phyloP scores from a whole-genome alignment of 768 basidiomycete genomes.

The Macrolepiota albuminosa region DNA sequence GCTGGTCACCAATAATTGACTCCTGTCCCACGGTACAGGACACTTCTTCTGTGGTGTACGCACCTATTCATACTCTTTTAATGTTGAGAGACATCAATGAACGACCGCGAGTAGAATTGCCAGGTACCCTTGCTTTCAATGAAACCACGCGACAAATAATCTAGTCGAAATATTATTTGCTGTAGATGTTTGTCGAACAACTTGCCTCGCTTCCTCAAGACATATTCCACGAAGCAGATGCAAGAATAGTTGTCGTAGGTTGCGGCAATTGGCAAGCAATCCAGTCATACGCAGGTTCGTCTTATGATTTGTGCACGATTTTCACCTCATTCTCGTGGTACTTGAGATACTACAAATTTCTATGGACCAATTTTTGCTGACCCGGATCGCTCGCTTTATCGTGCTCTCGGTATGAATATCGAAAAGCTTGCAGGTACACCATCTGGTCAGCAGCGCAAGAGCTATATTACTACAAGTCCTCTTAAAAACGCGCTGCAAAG shows the following conservation, averaged over 20 bases:
- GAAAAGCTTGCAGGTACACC: conserved; percentile 45
- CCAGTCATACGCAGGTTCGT: conserved; percentile 40
- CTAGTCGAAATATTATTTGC: not conserved
- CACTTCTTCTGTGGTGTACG: conserved; percentile 66
- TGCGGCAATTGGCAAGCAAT: conserved; percentile 57
- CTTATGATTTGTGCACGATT: not conserved
- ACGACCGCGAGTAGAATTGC: conserved; percentile 26
- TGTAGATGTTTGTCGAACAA: conserved; percentile 43
- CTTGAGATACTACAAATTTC: conserved; percentile 41
- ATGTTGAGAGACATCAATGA: not conserved
- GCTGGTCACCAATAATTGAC: not conserved
- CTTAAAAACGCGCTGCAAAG: conserved; percentile 31
- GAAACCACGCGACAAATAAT: not conserved
- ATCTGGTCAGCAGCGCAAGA: conserved; percentile 24
- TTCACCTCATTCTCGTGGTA: not conserved
- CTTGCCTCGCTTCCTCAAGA: conserved; percentile 38
- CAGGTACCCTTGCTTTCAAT: conserved; percentile 25
- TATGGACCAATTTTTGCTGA: conserved; percentile 57
- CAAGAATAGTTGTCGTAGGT: conserved; percentile 47
- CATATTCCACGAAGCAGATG: conserved; percentile 33
- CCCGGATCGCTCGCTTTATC: conserved; percentile 55
- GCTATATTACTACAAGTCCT: conserved; percentile 22
- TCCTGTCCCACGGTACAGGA: conserved; percentile 26
- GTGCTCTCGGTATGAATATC: conserved; percentile 53
- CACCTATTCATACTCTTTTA: conserved; percentile 6